Percentiles rank a stretch among this genome's conserved stretches.
These are phyloP conservation scores for Tetratostichococcus sp. DNA, from an alignment of 139 green algal genomes.

Conservation along the genomic window DNA sequence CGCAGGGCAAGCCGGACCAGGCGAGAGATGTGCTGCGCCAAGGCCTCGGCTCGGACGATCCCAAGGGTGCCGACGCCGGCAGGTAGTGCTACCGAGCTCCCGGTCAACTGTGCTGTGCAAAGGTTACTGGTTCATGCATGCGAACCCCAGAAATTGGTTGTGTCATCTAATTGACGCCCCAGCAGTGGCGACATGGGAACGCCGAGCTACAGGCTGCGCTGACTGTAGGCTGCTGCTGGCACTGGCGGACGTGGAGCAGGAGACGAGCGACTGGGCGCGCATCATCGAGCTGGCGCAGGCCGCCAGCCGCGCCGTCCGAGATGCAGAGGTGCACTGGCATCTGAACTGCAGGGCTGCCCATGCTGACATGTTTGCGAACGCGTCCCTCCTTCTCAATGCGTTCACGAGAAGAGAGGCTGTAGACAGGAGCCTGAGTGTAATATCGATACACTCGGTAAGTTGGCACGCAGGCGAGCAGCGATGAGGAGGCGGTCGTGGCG, in stretches of 20 bases:
- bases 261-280: constrained; percentile 15
- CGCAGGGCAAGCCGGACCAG: constrained; percentile 28
- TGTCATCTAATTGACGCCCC: no score
- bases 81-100: neutral
- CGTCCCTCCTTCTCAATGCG: no score
- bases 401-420: no score
- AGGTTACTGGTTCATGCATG: no score
- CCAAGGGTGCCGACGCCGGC: neutral
- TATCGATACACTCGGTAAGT: no score
- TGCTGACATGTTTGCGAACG: no score
- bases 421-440: no score
- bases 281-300: neutral
- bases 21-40: constrained; percentile 31
- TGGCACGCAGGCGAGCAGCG: neutral
- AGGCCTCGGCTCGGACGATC: constrained; percentile 7
- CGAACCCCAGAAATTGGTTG: no score
- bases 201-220: neutral
- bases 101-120: no score
- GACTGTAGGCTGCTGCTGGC: constrained; percentile 8
- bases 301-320: neutral
- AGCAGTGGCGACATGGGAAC: no score
- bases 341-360: no score
- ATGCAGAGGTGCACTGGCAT: neutral
- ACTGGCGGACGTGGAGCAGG: constrained; percentile 12
- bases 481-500: neutral